phyloP scores from a whole-genome alignment of 768 basidiomycete species.

The Boletus pseudo-olivaceus region DNA sequence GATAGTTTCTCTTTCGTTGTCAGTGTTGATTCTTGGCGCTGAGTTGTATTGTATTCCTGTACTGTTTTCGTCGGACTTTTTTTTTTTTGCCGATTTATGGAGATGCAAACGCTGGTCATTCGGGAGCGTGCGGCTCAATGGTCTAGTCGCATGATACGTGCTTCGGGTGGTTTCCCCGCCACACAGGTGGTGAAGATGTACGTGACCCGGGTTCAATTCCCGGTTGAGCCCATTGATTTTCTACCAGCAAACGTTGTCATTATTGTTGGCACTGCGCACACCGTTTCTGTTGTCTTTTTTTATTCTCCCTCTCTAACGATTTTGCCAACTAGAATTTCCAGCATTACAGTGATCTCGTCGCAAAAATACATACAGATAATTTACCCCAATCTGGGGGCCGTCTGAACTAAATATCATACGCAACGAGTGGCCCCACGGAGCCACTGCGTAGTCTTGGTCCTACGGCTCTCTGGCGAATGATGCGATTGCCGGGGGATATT shows the following conservation, averaged over 20 bases:
- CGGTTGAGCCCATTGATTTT: conserved; percentile 24
- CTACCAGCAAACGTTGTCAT: not conserved
- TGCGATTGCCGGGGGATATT: not conserved
- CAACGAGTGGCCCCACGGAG: not conserved
- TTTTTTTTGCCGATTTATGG: not conserved
- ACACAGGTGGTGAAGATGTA: conserved; percentile 31
- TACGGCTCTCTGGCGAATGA: conserved; percentile 14
- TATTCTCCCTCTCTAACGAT: not conserved
- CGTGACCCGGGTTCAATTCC: conserved; percentile 38
- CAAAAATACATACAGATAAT: not conserved
- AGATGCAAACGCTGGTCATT: not conserved
- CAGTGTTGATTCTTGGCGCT: not conserved
- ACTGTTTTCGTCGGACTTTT: not conserved
- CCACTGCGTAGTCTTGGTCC: conserved; percentile 22
- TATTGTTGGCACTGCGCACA: no score
- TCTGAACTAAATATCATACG: not conserved
- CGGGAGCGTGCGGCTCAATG: conserved; percentile 24
- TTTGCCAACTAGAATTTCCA: no score
- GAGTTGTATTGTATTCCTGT: not conserved
- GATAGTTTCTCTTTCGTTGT: conserved; percentile 13
- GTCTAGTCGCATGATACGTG: conserved; percentile 37
- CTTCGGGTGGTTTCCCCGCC: conserved; percentile 28
- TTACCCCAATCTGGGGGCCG: not conserved
- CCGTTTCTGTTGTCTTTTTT: not conserved
- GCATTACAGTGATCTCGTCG: not conserved